These are phyloP conservation scores for Globisporangium canariense DNA, from an alignment of 352 stramenopile genomes.

Conservation along the genomic window DNA sequence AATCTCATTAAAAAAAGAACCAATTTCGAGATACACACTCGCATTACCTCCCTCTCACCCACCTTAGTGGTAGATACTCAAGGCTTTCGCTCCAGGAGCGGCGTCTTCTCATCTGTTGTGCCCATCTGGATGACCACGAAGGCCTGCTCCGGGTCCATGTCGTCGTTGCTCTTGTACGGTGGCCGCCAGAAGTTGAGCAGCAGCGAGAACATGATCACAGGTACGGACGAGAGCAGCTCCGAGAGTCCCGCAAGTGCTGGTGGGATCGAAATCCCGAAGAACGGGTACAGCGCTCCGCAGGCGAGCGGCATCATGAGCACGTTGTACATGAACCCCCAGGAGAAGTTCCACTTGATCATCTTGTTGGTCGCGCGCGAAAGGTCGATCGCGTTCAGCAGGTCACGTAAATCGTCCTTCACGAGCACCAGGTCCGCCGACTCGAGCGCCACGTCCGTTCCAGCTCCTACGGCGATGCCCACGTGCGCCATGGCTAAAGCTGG, in stretches of 20 bases:
- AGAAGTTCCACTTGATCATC: constrained; percentile 77
- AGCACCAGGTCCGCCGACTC: constrained; percentile 72
- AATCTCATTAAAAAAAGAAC: background rate
- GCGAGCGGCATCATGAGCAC: constrained; percentile 71
- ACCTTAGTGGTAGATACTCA: background rate
- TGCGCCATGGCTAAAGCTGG: constrained; percentile 67
- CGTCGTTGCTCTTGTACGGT: constrained; percentile 26
- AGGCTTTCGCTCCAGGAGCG: constrained; percentile 21
- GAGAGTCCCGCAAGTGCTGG: constrained; percentile 67
- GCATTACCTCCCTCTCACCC: background rate
- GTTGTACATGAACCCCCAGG: constrained; percentile 76
- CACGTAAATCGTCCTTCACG: constrained; percentile 65
- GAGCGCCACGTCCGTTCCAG: constrained; percentile 66
- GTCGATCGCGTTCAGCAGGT: constrained; percentile 61
- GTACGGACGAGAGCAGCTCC: constrained; percentile 71
- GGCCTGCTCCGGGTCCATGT: constrained; percentile 17
- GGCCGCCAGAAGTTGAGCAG: constrained; percentile 66
- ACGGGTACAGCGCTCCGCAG: constrained; percentile 61
- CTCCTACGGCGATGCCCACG: constrained; percentile 61
- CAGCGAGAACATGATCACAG: constrained; percentile 74
- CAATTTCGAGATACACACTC: background rate
- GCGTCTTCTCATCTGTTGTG: constrained; percentile 29
- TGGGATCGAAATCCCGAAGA: constrained; percentile 57
- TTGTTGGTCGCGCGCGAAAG: constrained; percentile 58
- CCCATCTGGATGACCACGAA: constrained; percentile 36